Conservation (phyloP, 371 early-diverging fungal genomes). For the Saksenaea oblongispora region DNA sequence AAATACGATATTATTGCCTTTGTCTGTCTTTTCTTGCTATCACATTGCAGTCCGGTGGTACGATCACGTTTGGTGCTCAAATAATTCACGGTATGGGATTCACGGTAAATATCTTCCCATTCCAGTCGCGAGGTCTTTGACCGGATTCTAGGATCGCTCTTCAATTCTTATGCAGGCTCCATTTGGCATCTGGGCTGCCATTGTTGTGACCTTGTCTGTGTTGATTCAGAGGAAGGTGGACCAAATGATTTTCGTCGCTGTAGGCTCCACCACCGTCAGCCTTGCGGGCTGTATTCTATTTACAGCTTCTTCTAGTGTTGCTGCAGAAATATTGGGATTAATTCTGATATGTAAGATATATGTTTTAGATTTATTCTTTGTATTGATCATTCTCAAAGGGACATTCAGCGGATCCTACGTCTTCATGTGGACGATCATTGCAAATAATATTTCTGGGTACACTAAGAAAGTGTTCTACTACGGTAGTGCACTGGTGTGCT, state of each 20-base stretch:
- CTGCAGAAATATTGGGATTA: conserved; percentile 30
- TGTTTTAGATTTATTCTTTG: background rate
- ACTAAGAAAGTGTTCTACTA: conserved; percentile 42
- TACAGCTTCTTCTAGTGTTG: conserved; percentile 20
- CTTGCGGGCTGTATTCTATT: conserved; percentile 31
- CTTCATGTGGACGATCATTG: conserved; percentile 27
- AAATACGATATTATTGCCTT: conserved; percentile 33
- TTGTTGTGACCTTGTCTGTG: conserved; percentile 14
- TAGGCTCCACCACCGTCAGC: conserved; percentile 16
- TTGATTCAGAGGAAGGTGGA: conserved; percentile 20
- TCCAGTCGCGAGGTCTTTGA: background rate
- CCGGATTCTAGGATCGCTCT: background rate
- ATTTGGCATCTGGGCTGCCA: conserved; percentile 17
- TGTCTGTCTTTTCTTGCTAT: conserved; percentile 17
- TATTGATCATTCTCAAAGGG: conserved; percentile 15
- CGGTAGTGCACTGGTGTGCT: conserved; percentile 24
- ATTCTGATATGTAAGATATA: conserved; percentile 3
- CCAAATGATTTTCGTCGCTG: conserved; percentile 19
- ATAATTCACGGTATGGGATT: conserved; percentile 37
- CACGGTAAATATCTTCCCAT: conserved; percentile 23
- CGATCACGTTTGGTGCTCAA: conserved; percentile 34
- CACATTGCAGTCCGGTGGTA: conserved; percentile 35
- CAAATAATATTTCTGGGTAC: conserved; percentile 39
- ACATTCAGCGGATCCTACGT: conserved; percentile 26
- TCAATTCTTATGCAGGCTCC: conserved; percentile 40